Evolutionary conservation across 352 stramenopile species (phyloP), one percentile per base, ranked within the genome.

Genomic region (Phytophthora macrochlamydospora): DNA sequence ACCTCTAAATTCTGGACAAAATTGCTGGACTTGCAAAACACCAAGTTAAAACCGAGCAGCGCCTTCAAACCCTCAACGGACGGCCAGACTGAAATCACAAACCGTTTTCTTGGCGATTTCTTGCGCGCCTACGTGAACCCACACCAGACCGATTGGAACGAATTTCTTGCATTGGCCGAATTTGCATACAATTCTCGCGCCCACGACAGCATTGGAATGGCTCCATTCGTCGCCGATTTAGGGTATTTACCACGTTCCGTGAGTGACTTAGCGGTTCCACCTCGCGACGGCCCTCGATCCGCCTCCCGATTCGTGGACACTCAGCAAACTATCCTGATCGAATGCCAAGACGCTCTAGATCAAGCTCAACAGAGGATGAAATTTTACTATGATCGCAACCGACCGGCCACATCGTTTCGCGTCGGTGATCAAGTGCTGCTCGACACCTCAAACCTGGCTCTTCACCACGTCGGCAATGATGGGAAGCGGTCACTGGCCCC

Each of bases 21-120:
- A 13, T 33, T 73, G 1, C 58, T 69, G 40, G 12, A 28, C 13
- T 52, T 69, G 31, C 51, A 56, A n/a, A 33, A 46, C 14, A 76
- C 63, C 6, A 24, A 70, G 28, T 30, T 65, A 8, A 37, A 40
- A 24, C 40, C 65, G 2, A 57, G 51, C n/a, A 42, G 62, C 0
- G 62, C 68, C 13, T 59, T 67, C 42, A 43, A 52, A 2, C 57
- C 57, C 0, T 30, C 69, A 42, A 65, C 56, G 1, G 57, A 76
- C 43, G 63, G 42, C 4, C 57, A 76, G 29, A 73, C 51, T 2
- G 49, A 76, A 31, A 67, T 53, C 30, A 59, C 44, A 2, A 72
- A 76, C 24, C 54, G 60, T 30, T 55, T 65, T 30, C 28, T 75
- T 2, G 51, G 38, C 2, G 63, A 73, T 30, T 62, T 56, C 29